Conservation (phyloP, 2,329 filamentous ascomycete species). For the Colletotrichum filicis region DNA sequence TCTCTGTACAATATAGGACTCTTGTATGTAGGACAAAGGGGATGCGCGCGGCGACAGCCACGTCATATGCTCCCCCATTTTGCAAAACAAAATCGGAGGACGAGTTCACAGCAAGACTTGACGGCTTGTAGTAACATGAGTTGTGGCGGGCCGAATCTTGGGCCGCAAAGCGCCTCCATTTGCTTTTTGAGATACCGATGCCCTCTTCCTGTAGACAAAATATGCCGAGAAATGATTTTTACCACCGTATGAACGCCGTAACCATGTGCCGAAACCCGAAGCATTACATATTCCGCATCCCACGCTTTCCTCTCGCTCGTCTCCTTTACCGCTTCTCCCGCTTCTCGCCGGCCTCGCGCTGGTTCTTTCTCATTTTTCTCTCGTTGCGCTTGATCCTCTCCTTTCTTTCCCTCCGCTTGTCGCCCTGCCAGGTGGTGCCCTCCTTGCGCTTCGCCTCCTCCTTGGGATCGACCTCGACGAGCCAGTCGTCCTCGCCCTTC, state of each 20-base stretch:
- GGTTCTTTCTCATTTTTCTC: constrained; percentile 75
- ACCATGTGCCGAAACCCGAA: constrained; percentile 28
- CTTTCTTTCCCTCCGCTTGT: constrained; percentile 71
- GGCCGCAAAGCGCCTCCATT: constrained; percentile 21
- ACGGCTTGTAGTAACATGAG: not conserved
- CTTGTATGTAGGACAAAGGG: constrained; percentile 16
- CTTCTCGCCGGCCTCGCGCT: constrained; percentile 53
- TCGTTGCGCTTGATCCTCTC: constrained; percentile 80
- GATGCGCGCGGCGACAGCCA: not conserved
- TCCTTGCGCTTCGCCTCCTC: constrained; percentile 73
- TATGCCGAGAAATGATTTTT: constrained; percentile 22
- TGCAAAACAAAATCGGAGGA: constrained; percentile 1
- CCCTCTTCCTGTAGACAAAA: constrained; percentile 9
- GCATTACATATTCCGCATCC: constrained; percentile 16
- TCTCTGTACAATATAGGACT: constrained; percentile 29
- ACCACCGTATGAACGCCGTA: constrained; percentile 32
- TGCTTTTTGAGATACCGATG: constrained; percentile 16
- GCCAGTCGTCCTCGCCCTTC: constrained; percentile 83
- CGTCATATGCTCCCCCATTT: not conserved
- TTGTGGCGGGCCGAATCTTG: constrained; percentile 3
- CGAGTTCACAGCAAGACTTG: constrained; percentile 8
- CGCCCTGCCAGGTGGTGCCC: constrained; percentile 69
- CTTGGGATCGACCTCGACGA: constrained; percentile 90
- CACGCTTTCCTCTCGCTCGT: not conserved
- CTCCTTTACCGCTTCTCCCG: constrained; percentile 38